Base-by-base conservation (phyloP, 345 rosid species). In the Camelina laxa region DNA sequence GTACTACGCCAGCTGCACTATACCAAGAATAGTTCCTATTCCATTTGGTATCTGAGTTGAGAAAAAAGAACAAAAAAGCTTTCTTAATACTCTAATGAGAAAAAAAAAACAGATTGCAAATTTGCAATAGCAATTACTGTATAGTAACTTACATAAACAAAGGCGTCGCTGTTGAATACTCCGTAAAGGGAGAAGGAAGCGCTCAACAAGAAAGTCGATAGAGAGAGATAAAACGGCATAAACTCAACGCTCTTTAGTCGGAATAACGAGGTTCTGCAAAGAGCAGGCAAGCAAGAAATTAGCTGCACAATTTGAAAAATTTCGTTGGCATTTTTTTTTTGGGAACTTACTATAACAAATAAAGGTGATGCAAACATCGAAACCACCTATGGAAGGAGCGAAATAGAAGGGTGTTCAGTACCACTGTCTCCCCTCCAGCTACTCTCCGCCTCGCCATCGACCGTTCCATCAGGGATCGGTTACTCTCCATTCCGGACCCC, bases 341-440 rank as follows among this genome's bases (percentile, higher is more conserved):
- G 67, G 30, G 30, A 42, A 82, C 98, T 85, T 77, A 93, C 98
- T 22, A 93, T 89, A 71, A 93, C 83, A 80, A 91, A 84, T 83
- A 93, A 81, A 0, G 98, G 98, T 17, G 98, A 93, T 5, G 96
- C 98, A 63, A n/a, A n/a, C n/a, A n/a, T n/a, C n/a, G n/a, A n/a
- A n/a, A n/a, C n/a, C n/a, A n/a, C n/a, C n/a, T n/a, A n/a, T n/a
- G n/a, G n/a, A n/a, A n/a, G n/a, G n/a, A n/a, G n/a, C n/a, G n/a
- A n/a, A n/a, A n/a, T n/a, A n/a, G n/a, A n/a, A n/a, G n/a, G n/a
- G n/a, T n/a, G n/a, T n/a, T n/a, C n/a, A n/a, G n/a, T n/a, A n/a
- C n/a, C n/a, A n/a, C n/a, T n/a, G n/a, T n/a, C n/a, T n/a, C n/a
- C n/a, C n/a, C n/a, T n/a, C n/a, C n/a, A n/a, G n/a, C n/a, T n/a